Conservation (phyloP, 371 early-diverging fungal genomes). For the Mucor irregularis region DNA sequence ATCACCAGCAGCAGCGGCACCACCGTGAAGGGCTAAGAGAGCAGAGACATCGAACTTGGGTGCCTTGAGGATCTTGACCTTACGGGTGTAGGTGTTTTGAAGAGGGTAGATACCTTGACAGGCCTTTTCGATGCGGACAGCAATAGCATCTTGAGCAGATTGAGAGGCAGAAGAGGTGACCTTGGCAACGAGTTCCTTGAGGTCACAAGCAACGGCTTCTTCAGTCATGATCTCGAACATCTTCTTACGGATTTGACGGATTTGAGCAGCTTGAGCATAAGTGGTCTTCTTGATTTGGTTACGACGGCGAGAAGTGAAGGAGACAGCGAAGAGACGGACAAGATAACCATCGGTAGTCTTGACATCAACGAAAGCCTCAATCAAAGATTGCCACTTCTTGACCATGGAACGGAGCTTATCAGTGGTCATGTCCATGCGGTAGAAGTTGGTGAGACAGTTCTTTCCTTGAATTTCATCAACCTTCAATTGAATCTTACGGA, state of each 20-base stretch:
- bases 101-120: slow-evolving; percentile 98
- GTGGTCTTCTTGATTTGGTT: slow-evolving; percentile 98
- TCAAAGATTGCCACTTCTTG: slow-evolving; percentile 99
- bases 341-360: slow-evolving; percentile 99
- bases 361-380: slow-evolving; percentile 98
- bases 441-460: slow-evolving; percentile 99
- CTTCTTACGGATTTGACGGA: slow-evolving; percentile 99
- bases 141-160: slow-evolving; percentile 73
- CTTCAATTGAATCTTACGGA: slow-evolving; percentile 98
- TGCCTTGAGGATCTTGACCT: slow-evolving; percentile 99
- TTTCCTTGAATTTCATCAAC: slow-evolving; percentile 98
- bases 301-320: slow-evolving; percentile 96
- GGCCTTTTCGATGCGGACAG: slow-evolving; percentile 97
- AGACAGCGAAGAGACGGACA: slow-evolving; percentile 97
- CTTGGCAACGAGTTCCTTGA: slow-evolving; percentile 97
- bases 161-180: slow-evolving; percentile 67
- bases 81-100: slow-evolving; percentile 97
- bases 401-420: slow-evolving; percentile 99
- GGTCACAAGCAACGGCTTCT: slow-evolving; percentile 88
- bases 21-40: slow-evolving; percentile 95
- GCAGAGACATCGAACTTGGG: slow-evolving; percentile 96
- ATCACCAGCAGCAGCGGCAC: slow-evolving; percentile 63
- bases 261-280: slow-evolving; percentile 96
- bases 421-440: slow-evolving; percentile 99
- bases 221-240: slow-evolving; percentile 98